Percentiles rank a stretch among this genome's conserved stretches.
Evolutionary conservation across 805 yeast species (phyloP).

Genomic region (Pichia exigua): DNA sequence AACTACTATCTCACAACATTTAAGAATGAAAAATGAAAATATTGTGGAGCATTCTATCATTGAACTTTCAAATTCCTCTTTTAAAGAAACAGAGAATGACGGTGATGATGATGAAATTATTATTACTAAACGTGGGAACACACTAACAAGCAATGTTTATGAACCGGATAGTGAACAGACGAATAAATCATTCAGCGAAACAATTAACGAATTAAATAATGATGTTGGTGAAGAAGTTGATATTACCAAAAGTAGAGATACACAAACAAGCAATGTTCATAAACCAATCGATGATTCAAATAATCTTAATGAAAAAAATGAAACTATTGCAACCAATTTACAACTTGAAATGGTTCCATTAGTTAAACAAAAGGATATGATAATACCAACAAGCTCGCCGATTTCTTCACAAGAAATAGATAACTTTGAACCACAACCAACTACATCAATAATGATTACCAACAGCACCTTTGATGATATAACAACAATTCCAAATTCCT

Average conservation of each 20-base stretch:
- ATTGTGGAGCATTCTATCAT: neutral
- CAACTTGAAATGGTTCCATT: neutral
- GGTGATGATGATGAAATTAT: neutral
- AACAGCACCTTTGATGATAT: neutral
- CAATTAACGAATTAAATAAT: neutral
- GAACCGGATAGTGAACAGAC: neutral
- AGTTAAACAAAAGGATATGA: neutral
- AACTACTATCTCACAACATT: neutral
- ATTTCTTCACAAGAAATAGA: constrained; percentile 8
- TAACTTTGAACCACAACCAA: constrained; percentile 16
- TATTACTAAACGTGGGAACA: neutral
- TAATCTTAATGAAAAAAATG: neutral
- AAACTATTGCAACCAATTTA: neutral
- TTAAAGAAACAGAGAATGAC: neutral
- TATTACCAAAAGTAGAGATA: neutral
- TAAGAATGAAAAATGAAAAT: neutral
- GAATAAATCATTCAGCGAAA: too few relatives aligned
- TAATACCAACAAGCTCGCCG: constrained; percentile 10
- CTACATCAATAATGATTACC: neutral
- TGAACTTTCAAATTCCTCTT: constrained; percentile 8
- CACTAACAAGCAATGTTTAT: neutral
- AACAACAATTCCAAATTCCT: neutral
- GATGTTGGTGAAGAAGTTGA: neutral
- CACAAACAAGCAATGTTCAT: neutral
- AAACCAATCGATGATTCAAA: neutral